These are phyloP conservation scores for Colletotrichum brevisporum DNA, from an alignment of 2,329 filamentous ascomycete species.

Conservation along the genomic window DNA sequence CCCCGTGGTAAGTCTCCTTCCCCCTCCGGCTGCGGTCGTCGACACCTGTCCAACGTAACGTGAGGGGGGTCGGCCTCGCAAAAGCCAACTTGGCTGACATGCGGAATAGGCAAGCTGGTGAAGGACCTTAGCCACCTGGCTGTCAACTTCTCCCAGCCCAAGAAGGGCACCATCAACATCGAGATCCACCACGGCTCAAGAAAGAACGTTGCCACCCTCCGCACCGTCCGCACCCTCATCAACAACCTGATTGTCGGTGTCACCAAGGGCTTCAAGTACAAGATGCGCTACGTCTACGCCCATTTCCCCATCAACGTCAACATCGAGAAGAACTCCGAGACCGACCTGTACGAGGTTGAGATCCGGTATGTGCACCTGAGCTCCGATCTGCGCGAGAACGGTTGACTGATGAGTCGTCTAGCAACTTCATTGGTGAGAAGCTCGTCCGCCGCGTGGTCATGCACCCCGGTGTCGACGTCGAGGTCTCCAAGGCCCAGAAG, in stretches of 20 bases:
- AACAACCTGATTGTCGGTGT: conserved; percentile 99
- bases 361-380: conserved; percentile 79
- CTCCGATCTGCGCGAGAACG: not conserved
- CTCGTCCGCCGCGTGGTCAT: conserved; percentile 93
- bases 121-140: conserved; percentile 98
- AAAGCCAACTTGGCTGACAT: conserved; percentile 30
- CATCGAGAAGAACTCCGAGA: conserved; percentile 95
- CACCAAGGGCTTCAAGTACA: conserved; percentile 99
- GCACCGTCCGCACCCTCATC: conserved; percentile 97
- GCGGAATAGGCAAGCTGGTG: conserved; percentile 82
- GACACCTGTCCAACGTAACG: not conserved
- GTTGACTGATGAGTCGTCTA: conserved; percentile 50
- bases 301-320: conserved; percentile 99
- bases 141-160: conserved; percentile 92
- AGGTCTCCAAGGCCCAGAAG: conserved; percentile 93
- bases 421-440: conserved; percentile 99
- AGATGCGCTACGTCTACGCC: conserved; percentile 99
- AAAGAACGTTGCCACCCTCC: conserved; percentile 98
- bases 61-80: conserved; percentile 34
- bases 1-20: conserved; percentile 78
- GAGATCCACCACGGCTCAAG: conserved; percentile 98
- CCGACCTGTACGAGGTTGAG: conserved; percentile 90
- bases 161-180: conserved; percentile 91
- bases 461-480: conserved; percentile 90
- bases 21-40: not conserved